Evolutionary conservation across 1,139 yeast species (phyloP), one percentile per base, ranked within the genome.

Genomic region (Candida labiduridarum): DNA sequence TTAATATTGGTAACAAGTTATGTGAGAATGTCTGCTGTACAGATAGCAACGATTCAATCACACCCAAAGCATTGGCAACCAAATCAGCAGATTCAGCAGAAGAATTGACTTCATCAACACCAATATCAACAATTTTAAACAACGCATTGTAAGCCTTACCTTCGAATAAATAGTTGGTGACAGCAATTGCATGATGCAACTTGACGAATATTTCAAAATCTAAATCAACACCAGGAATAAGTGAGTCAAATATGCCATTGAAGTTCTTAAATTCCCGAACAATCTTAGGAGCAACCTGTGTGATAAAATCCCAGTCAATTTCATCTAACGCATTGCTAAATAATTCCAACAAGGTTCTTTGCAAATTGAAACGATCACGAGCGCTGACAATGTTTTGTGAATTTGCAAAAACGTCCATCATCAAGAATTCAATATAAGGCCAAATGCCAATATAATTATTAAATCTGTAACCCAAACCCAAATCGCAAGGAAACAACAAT

Each of bases 391-490:
- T 60, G 18, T 59, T 59, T 10, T 54, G 56, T 2, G 80, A 60
- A 34, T 78, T 77, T 15, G 78, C 80, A 57, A 92, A 82, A 0
- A 90, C 82, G 41, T 87, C 88, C n/a, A 77, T 68, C 39, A 88
- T 65, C 25, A 90, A 64, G 59, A 82, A 90, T 52, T 89, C 95
- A 49, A 89, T 69, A 59, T 91, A 92, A 3, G 96, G 92, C 83
- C 92, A 84, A 10, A 90, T 68, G 2, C 97, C 96, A 14, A 76
- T 68, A 45, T 77, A 66, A 50, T 67, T 80, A 46, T 67, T 65
- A 29, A 59, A 53, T 59, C 96, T 76, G 56, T 84, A 81, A 1
- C 76, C 74, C 14, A 65, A 66, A 0, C 97, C 96, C 29, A 90
- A 66, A 50, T 80, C 82, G 8, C 74, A 64, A 1, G 96, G 96